phyloP scores from a whole-genome alignment of 2,329 filamentous ascomycete genomes.

The Trichoderma oligosporum region DNA sequence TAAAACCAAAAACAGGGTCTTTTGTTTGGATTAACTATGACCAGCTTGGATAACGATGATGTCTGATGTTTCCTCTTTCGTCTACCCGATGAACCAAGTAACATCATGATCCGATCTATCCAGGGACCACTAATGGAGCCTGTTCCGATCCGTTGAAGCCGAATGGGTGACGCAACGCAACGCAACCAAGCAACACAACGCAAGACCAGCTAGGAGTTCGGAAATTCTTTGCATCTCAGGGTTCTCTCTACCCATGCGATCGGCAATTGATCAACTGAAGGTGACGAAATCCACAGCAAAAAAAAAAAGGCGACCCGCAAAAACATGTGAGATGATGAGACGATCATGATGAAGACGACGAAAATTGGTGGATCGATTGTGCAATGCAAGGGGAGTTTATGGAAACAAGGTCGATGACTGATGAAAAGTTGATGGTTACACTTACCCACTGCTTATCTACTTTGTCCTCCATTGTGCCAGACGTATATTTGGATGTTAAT shows the following conservation, averaged over 20 bases:
- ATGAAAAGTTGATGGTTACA: neutral
- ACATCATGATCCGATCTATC: slow-evolving; percentile 9
- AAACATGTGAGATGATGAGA: neutral
- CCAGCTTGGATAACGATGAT: neutral
- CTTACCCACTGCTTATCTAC: slow-evolving; percentile 14
- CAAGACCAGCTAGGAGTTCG: neutral
- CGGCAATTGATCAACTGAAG: slow-evolving; percentile 7
- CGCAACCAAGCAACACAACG: slow-evolving; percentile 5
- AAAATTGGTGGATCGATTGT: neutral
- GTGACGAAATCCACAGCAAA: slow-evolving; percentile 5
- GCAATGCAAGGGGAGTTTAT: neutral
- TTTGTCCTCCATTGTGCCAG: neutral
- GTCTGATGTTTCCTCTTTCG: neutral
- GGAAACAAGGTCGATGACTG: neutral
- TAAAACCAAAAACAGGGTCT: too few relatives aligned
- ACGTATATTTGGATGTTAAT: neutral
- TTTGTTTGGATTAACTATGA: too few relatives aligned
- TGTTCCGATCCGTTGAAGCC: slow-evolving; percentile 9
- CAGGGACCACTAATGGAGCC: neutral
- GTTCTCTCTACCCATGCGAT: slow-evolving; percentile 12
- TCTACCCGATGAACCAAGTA: neutral
- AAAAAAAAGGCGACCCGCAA: neutral
- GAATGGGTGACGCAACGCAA: slow-evolving; percentile 13
- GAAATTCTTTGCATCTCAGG: slow-evolving; percentile 16
- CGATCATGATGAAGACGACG: neutral